These are phyloP conservation scores for Alternaria rosae DNA, from an alignment of 2,329 filamentous ascomycete genomes.

Conservation along the genomic window DNA sequence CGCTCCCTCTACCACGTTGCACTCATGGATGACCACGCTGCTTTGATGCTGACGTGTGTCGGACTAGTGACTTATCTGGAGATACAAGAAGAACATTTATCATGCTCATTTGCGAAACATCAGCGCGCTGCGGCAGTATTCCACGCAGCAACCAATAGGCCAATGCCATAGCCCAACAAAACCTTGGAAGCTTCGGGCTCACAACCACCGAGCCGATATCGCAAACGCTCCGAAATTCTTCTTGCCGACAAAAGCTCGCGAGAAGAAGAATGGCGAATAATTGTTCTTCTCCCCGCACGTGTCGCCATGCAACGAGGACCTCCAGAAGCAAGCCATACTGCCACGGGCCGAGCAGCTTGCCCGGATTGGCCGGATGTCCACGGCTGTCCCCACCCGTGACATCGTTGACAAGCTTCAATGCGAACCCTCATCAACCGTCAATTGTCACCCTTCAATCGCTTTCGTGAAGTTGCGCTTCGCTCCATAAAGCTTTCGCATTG, in stretches of 20 bases:
- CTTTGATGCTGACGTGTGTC: background rate
- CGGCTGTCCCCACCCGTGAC: conserved; percentile 30
- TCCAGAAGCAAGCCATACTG: conserved; percentile 3
- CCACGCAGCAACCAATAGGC: background rate
- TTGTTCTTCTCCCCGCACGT: background rate
- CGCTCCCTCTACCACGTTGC: background rate
- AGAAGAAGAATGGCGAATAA: background rate
- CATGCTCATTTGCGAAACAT: background rate
- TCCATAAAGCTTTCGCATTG: background rate
- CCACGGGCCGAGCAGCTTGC: conserved; percentile 16
- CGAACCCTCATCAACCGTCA: conserved; percentile 16
- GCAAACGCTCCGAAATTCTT: background rate
- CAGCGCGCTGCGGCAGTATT: background rate
- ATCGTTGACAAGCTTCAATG: conserved; percentile 23
- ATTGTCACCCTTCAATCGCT: conserved; percentile 5
- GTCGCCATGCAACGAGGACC: background rate
- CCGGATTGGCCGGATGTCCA: conserved; percentile 28
- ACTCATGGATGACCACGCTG: background rate
- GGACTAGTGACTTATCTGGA: background rate
- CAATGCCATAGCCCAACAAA: background rate
- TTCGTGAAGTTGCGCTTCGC: background rate
- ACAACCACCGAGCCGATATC: background rate
- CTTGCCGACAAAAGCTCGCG: background rate
- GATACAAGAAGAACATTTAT: background rate
- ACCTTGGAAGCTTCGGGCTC: background rate